Base-by-base conservation (phyloP, 106 monocot species). In the Dioscorea alata region DNA sequence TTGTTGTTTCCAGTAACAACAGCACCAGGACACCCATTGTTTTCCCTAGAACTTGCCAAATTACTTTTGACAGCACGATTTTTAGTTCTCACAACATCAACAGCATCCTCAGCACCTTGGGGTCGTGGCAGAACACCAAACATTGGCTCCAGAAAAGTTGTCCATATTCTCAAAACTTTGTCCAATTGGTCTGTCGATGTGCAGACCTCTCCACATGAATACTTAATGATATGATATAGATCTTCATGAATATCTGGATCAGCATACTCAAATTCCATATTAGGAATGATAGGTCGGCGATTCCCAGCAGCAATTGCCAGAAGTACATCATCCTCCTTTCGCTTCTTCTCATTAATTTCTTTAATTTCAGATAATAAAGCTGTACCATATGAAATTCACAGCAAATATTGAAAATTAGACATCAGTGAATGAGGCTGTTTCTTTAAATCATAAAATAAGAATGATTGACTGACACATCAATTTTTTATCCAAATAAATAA, bases 291-390 rank as follows among this genome's bases (percentile, higher is more conserved):
- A 42, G 84, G 80, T 33, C 85, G 74, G 32, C 79, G 63, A 71
- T 90, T 93, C 59, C 85, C 84, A 75, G 92, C 92, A 65, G 87
- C 89, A 71, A 93, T 85, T 35, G 97, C 80, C 65, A 85, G 87
- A 63, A 99, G 89, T 32, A 79, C 70, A 50, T 93, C 97, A 71
- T 89, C 89, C 57, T 87, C 93, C 73, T 83, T 92, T 59, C 86
- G 56, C 66, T 89, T 91, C 85, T 90, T 87, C 61, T 99, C 97
- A 75, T 74, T 93, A 63, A 89, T 99, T 87, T 99, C 97, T 77
- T 84, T 99, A 71, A 99, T 93, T 79, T 99, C 90, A 77, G 85
- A 69, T 60, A 99, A 61, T 23, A 93, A 76, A 85, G 84, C 92
- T 99, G 83, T 35, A 61, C 12, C 72, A 49, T 28, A 28, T 35